Conservation (phyloP, 805 yeast genomes). For the Kurtzmaniella cleridarum region DNA sequence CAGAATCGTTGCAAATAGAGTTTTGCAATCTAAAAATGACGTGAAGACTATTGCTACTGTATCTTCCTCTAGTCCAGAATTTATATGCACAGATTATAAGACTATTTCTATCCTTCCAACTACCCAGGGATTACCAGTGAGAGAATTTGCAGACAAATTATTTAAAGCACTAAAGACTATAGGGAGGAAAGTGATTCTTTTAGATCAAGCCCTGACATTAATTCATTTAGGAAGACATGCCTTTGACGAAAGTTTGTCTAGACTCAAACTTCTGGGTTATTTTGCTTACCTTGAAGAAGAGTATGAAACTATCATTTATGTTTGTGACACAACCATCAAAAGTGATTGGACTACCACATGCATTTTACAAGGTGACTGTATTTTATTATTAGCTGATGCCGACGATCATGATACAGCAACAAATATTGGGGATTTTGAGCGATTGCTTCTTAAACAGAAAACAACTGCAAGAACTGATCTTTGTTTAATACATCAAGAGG, state of each 20-base stretch:
- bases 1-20: constrained; percentile 71
- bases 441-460: constrained; percentile 63
- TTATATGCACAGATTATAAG: constrained; percentile 50
- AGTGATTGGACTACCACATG: constrained; percentile 92
- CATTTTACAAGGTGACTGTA: constrained; percentile 91
- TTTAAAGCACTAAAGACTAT: constrained; percentile 66
- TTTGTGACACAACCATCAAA: constrained; percentile 77
- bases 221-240: constrained; percentile 86
- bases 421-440: constrained; percentile 80
- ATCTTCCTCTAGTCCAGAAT: constrained; percentile 25
- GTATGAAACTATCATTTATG: constrained; percentile 81
- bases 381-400: constrained; percentile 85
- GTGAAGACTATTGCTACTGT: constrained; percentile 18
- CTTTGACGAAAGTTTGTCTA: constrained; percentile 75
- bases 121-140: constrained; percentile 75
- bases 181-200: constrained; percentile 66
- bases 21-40: constrained; percentile 7
- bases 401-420: constrained; percentile 50
- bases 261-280: constrained; percentile 80
- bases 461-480: constrained; percentile 87
- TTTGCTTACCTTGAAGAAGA: constrained; percentile 88
- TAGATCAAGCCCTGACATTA: constrained; percentile 80
- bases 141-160: constrained; percentile 73
- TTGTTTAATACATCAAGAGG: constrained; percentile 77
- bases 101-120: constrained; percentile 84